phyloP scores from a whole-genome alignment of 768 basidiomycete species.

The Hortiboletus flavorubellus region DNA sequence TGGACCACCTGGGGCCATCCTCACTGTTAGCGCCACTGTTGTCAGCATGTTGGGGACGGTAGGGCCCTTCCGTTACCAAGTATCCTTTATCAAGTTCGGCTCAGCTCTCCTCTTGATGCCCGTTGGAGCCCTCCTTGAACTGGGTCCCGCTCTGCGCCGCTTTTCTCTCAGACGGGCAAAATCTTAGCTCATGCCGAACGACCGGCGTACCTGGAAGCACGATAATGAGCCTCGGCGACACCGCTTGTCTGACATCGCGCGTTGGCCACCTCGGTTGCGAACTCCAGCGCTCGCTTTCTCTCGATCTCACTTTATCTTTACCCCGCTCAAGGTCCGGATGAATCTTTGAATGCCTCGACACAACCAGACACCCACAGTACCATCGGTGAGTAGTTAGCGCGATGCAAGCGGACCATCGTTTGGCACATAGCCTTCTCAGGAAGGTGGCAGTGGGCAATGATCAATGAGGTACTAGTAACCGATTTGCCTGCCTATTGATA shows the following conservation, averaged over 20 bases:
- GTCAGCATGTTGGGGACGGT: not conserved
- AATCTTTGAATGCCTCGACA: not conserved
- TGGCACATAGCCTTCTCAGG: not conserved
- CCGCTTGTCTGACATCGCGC: conserved; percentile 12
- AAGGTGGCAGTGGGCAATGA: not conserved
- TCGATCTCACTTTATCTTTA: not conserved
- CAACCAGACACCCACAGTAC: not conserved
- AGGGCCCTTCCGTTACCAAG: not conserved
- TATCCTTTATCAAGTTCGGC: conserved; percentile 10
- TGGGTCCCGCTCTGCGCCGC: not conserved
- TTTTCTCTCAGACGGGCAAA: not conserved
- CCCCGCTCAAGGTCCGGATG: not conserved
- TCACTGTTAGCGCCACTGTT: not conserved
- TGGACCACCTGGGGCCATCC: conserved; percentile 6
- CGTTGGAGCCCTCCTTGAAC: not conserved
- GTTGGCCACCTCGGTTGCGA: not conserved
- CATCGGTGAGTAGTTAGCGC: not conserved
- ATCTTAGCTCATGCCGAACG: not conserved
- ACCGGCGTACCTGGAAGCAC: not conserved
- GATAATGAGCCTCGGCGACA: conserved; percentile 1
- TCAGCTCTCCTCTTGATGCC: not conserved
- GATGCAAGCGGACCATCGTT: not conserved
- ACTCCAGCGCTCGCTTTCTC: not conserved
- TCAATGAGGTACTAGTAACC: not conserved
- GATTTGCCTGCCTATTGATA: not conserved